Evolutionary conservation across 2,329 filamentous ascomycete genomes (phyloP), one percentile per base, ranked within the genome.

Genomic region (Fusarium sarcochroum): DNA sequence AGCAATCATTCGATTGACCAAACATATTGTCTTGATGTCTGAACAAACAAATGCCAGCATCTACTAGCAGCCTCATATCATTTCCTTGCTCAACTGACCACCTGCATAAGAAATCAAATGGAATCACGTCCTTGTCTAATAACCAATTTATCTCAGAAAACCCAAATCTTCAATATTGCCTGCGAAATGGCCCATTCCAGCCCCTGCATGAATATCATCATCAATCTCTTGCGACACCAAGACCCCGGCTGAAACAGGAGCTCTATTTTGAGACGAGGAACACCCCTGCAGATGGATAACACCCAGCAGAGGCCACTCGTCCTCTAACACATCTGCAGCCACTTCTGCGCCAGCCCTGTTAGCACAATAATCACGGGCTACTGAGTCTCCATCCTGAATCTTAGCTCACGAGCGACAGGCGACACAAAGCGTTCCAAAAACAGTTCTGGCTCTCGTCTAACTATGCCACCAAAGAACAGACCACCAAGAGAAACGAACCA

Each of bases 211-310:
- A 50, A 62, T 21, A 32, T 67, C 46, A 40, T 66, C 37, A 63
- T 58, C 58, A 44, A 53, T 46, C 32, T 57, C 58, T 52, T 66
- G 62, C 66, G 57, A 70, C 66, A 63, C 49, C 32, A 50, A 53
- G 38, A 17, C 49, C 56, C 40, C 18, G 49, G 57, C 66, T 69
- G 66, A 69, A 69, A 69, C 66, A 70, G 62, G 57, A 69, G 56
- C 46, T 49, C 34, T 45, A 38, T 44, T 62, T 49, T 23, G 62
- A 69, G 56, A 68, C 62, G 44, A 46, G 47, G 60, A 59, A n/a
- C 25, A n/a, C 56, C 66, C 66, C 38, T 66, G 56, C 51, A 38
- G 17, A 27, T 46, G 30, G 15, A 50, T 23, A 50, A 44, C 40
- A 48, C 47, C 61, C 46, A 42, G 21, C 45, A 41, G 37, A 54